Evolutionary conservation across 2,329 filamentous ascomycete genomes (phyloP).

Genomic region (Venturia aucupariae): DNA sequence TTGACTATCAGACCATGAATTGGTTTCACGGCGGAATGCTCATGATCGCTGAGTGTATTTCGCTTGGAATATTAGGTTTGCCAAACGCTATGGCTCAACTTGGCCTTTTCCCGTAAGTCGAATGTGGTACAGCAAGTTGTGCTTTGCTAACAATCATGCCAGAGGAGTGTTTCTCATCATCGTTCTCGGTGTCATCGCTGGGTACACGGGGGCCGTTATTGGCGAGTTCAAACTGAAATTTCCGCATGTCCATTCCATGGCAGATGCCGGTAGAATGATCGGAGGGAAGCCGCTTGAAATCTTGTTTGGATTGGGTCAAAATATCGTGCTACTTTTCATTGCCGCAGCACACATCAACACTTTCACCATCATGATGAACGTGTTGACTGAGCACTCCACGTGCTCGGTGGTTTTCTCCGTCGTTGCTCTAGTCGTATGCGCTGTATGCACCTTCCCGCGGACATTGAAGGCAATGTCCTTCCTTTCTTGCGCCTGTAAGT

Average conservation of each 20-base stretch:
- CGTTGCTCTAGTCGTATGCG: constrained; percentile 50
- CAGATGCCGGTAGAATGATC: constrained; percentile 56
- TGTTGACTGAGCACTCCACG: constrained; percentile 49
- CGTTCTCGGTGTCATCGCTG: constrained; percentile 44
- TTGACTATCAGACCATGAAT: constrained; percentile 41
- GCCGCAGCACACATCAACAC: constrained; percentile 64
- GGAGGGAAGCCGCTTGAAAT: constrained; percentile 42
- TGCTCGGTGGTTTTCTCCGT: constrained; percentile 57
- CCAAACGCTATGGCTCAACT: constrained; percentile 44
- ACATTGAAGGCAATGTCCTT: constrained; percentile 55
- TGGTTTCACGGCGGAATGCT: constrained; percentile 42
- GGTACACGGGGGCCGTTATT: constrained; percentile 53
- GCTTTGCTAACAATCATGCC: background rate
- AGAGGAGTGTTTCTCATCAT: constrained; percentile 46
- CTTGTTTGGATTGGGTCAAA: constrained; percentile 51
- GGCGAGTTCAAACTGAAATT: constrained; percentile 49
- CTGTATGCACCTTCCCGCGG: constrained; percentile 50
- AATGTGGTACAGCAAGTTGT: background rate
- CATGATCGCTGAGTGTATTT: constrained; percentile 52
- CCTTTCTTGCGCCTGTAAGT: constrained; percentile 49
- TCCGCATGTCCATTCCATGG: constrained; percentile 55
- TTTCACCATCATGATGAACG: constrained; percentile 60
- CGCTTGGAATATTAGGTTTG: constrained; percentile 47
- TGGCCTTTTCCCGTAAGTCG: constrained; percentile 41
- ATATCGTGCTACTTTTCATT: constrained; percentile 58